phyloP scores from a whole-genome alignment of 176 grass and related monocot species.

The Rhynchospora tenuis region DNA sequence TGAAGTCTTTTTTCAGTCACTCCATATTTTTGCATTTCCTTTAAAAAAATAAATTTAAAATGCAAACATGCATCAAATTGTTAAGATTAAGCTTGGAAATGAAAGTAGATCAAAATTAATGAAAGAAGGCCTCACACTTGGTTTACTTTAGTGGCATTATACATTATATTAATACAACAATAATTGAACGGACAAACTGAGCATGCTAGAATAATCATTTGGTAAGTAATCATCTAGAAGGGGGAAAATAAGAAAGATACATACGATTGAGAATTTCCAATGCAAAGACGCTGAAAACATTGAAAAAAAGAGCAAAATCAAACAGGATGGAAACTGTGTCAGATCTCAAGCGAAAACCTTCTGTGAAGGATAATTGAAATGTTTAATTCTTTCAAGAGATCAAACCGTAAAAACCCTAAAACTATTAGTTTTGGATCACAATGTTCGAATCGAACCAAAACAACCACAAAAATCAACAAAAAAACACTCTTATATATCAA shows the following conservation, averaged over 20 bases:
- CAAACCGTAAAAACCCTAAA: too few relatives aligned
- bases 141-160: not conserved
- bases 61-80: conserved; percentile 25
- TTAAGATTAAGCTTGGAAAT: not conserved
- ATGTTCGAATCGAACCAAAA: too few relatives aligned
- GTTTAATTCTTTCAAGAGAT: too few relatives aligned
- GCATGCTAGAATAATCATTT: not conserved
- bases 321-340: conserved; percentile 57
- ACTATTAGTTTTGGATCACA: too few relatives aligned
- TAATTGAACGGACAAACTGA: not conserved
- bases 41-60: conserved; percentile 25
- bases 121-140: not conserved
- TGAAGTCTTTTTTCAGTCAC: conserved; percentile 77
- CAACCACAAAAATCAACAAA: too few relatives aligned
- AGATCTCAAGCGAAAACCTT: too few relatives aligned
- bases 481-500: too few relatives aligned
- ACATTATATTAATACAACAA: not conserved
- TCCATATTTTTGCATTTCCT: conserved; percentile 71
- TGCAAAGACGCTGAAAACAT: conserved; percentile 78
- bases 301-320: conserved; percentile 64
- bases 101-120: conserved; percentile 14
- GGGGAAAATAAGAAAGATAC: conserved; percentile 19
- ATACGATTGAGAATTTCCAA: conserved; percentile 65
- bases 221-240: too few relatives aligned
- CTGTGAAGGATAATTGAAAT: too few relatives aligned